Conservation (phyloP, 306 rosid genomes). For the Hippophae gyantsensis region DNA sequence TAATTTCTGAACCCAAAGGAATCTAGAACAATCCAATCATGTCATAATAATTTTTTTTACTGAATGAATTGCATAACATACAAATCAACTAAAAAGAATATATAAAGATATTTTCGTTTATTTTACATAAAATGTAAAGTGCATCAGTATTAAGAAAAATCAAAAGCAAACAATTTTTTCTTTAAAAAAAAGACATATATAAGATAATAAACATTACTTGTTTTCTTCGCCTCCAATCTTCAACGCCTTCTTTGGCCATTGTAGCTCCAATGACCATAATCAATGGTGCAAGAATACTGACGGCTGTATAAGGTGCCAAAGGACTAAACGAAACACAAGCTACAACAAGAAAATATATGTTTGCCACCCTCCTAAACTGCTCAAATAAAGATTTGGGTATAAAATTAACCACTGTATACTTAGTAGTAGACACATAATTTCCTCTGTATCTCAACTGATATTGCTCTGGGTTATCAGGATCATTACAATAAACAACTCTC, state of each 20-base stretch:
- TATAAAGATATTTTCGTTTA: not conserved
- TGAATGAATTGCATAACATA: not conserved
- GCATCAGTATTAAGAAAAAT: conserved; percentile 1
- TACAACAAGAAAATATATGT: conserved; percentile 74
- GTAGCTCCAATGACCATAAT: conserved; percentile 72
- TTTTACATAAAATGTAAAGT: not conserved
- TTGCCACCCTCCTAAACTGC: conserved; percentile 90
- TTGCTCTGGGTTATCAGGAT: conserved; percentile 40
- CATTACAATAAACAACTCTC: conserved; percentile 64
- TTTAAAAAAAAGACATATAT: not conserved
- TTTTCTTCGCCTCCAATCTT: conserved; percentile 90
- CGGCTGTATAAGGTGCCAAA: conserved; percentile 60
- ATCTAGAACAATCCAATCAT: no score
- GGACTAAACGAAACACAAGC: conserved; percentile 82
- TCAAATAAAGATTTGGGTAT: conserved; percentile 80
- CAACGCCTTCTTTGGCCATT: conserved; percentile 79
- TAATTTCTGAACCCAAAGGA: no score
- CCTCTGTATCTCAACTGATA: conserved; percentile 48
- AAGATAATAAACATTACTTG: conserved; percentile 37
- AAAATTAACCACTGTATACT: conserved; percentile 60
- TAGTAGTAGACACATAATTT: conserved; percentile 74
- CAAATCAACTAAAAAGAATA: not conserved
- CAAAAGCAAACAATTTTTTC: not conserved
- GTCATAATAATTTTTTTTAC: no score
- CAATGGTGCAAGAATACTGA: conserved; percentile 60